Base-by-base conservation (phyloP, 2,329 filamentous ascomycete genomes). In the Ceratocystis lukuohia region DNA sequence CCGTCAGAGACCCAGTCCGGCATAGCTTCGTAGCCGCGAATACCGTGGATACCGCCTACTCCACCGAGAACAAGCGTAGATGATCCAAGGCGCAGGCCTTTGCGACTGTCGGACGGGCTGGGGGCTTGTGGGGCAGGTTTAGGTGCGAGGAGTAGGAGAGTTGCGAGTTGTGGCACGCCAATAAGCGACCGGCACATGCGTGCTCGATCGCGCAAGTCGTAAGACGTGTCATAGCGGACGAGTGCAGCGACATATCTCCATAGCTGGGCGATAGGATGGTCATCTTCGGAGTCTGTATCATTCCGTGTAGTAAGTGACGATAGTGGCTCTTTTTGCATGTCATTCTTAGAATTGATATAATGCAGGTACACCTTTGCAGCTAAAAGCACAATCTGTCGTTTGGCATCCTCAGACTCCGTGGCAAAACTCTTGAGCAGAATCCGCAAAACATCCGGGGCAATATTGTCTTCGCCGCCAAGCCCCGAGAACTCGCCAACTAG, bases 301-400 rank as follows among this genome's bases (percentile, higher is more conserved):
- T 71, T 46, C 66, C 73, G 70, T 62, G 77, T 72, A 1, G 73
- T 69, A 10, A 76, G 75, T 22, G 74, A 67, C 0, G 72, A 69
- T 1, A 71, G 56, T 61, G 74, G 72, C 75, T 75, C 62, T 75
- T 74, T 46, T 75, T 33, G 10, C 6, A 70, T 69, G 70, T 82
- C 76, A 69, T 79, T 77, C 72, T 84, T 80, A 68, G 83, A 81
- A 72, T 91, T 91, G 48, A 97, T 76, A 73, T 95, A 85, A 72
- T 97, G 91, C 17, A 97, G 81, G 73, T 97, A 97, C 1, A 97
- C 91, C 73, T 97, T 97, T n/a, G 94, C 93, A 5, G 89, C 94
- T 2, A 99, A 81, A 0, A 99, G 80, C 17, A 99, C 82, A 69
- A 97, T 95, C 74, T 99, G 94, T 67, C 91, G 82, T 74, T 96